Conservation (phyloP, 805 yeast species). For the Torulaspora delbrueckii region DNA sequence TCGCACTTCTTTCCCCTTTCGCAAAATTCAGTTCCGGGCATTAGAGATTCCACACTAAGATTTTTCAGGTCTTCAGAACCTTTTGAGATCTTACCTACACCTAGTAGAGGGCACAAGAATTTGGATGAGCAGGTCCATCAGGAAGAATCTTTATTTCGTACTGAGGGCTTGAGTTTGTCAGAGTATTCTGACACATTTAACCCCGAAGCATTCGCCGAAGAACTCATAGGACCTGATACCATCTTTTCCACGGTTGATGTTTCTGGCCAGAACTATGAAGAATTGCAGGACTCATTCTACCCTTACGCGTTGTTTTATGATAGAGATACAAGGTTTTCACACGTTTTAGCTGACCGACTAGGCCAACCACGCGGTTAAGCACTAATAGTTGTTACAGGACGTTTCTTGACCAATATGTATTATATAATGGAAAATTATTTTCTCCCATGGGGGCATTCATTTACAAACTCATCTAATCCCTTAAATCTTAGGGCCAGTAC, state of each 20-base stretch:
- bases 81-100: not conserved
- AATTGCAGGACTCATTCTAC: constrained; percentile 9
- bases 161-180: not conserved
- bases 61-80: constrained; percentile 3
- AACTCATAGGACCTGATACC: not conserved
- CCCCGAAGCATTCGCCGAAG: not conserved
- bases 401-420: not conserved
- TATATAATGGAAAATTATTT: not conserved
- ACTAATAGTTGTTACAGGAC: not conserved
- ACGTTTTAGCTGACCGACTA: not conserved
- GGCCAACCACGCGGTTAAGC: not conserved
- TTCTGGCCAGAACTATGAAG: not conserved
- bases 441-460: not conserved
- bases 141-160: not conserved
- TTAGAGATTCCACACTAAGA: not conserved
- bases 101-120: constrained; percentile 2
- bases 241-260: not conserved
- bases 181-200: not conserved
- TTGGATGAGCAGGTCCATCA: not conserved
- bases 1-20: not conserved
- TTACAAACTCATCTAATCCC: not conserved
- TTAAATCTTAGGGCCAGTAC: constrained; percentile 12
- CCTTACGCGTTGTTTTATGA: constrained; percentile 11
- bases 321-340: constrained; percentile 14
- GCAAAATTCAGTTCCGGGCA: not conserved